Evolutionary conservation across 176 grass and related monocot genomes (phyloP).

Genomic region (Carex myosuroides): DNA sequence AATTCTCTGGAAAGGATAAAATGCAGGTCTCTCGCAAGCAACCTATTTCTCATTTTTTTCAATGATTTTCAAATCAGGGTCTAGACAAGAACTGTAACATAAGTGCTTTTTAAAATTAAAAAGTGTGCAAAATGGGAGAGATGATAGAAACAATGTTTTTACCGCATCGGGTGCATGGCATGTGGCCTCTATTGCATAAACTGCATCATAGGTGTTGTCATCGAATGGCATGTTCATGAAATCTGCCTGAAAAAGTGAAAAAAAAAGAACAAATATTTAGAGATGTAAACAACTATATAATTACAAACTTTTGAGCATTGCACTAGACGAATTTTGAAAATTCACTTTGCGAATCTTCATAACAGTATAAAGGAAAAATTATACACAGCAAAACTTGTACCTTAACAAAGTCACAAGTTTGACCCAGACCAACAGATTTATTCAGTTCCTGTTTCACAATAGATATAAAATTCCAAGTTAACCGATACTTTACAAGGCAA

Average conservation of each 20-base stretch:
- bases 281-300: background rate
- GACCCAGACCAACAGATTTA: conserved; percentile 49
- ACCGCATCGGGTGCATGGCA: conserved; percentile 58
- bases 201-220: conserved; percentile 43
- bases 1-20: background rate
- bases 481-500: background rate
- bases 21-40: background rate
- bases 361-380: background rate
- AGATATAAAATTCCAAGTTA: conserved; percentile 25
- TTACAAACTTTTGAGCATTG: background rate
- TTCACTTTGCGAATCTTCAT: background rate
- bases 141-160: background rate
- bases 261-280: background rate
- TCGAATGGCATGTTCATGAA: conserved; percentile 75
- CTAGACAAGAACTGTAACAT: background rate
- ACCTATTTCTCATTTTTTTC: background rate
- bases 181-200: conserved; percentile 54
- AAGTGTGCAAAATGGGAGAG: background rate
- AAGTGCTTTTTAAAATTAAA: background rate
- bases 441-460: conserved; percentile 58
- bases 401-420: conserved; percentile 86
- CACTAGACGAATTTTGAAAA: background rate
- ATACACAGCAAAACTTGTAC: conserved; percentile 26
- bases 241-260: conserved; percentile 42
- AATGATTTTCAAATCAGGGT: background rate